Percentiles rank a stretch among this genome's conserved stretches.
phyloP scores from a whole-genome alignment of 2,329 filamentous ascomycete genomes.

The Falciphora oryzae region DNA sequence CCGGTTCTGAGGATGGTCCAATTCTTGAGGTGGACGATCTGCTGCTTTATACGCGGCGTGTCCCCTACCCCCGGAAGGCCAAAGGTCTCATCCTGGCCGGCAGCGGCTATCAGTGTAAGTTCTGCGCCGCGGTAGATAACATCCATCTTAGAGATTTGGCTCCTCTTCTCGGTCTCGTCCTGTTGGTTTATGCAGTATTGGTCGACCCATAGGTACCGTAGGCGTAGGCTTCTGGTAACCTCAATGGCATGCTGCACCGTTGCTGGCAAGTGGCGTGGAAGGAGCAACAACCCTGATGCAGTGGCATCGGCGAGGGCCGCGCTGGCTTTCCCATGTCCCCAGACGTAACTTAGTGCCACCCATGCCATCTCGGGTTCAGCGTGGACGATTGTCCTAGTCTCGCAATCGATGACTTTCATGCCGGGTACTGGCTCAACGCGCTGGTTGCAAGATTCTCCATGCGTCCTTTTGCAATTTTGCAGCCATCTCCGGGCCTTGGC shows the following conservation, averaged over 20 bases:
- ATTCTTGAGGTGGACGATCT: slow-evolving; percentile 7
- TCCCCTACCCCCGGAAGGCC: slow-evolving; percentile 29
- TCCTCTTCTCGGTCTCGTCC: slow-evolving; percentile 14
- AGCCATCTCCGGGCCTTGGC: no score
- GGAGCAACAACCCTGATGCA: background rate
- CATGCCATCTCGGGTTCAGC: background rate
- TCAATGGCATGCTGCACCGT: slow-evolving; percentile 19
- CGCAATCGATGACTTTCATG: background rate
- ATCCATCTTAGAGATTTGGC: slow-evolving; percentile 31
- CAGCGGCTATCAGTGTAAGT: slow-evolving; percentile 33
- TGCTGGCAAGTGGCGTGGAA: background rate
- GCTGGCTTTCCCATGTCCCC: background rate
- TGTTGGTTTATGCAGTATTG: slow-evolving; percentile 28
- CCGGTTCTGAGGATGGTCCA: slow-evolving; percentile 17
- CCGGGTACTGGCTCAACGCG: no score
- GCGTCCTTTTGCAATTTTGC: no score
- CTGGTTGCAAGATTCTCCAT: no score
- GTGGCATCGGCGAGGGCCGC: no score
- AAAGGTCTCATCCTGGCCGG: slow-evolving; percentile 26
- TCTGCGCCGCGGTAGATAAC: slow-evolving; percentile 29
- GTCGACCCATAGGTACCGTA: slow-evolving; percentile 34
- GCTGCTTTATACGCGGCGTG: no score
- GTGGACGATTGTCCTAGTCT: background rate
- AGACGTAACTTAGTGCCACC: background rate
- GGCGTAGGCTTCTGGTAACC: slow-evolving; percentile 26